Base-by-base conservation (phyloP, 495 filamentous ascomycete genomes). In the Hypoxylon crocopeplum region DNA sequence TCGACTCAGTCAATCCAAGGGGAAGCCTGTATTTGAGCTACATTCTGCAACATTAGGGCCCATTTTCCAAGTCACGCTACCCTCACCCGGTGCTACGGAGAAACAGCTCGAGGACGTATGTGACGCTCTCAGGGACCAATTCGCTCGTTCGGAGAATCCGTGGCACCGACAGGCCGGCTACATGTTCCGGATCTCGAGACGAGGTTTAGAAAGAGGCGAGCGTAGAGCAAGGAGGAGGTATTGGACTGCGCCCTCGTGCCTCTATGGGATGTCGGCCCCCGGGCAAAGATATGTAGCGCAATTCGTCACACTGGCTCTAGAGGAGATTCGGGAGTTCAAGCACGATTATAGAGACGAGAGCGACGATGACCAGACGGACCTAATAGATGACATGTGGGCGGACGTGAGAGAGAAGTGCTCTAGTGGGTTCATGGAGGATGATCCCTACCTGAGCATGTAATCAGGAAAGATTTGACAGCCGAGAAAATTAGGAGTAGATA, bases 301-400 rank as follows among this genome's bases (percentile, higher is more conserved):
- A 40, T 11, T 32, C 6, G 0, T 47, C 7, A n/a, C 29, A 15
- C 41, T 25, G 17, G 30, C 36, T 2, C n/a, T 8, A 1, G 48
- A 44, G 7, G 17, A 24, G 2, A 0, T 58, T 0, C 11, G 11
- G 20, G 48, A 54, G 32, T 5, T 58, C 3, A 13, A n/a, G 0
- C 42, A 41, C 2, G 48, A 39, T 1, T 49, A 36, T 13, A 49
- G 39, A 6, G 59, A 67, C 12, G 22, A 49, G 27, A 59, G 53
- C 27, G 64, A 59, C 3, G 59, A 59, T 20, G 59, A 66, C 21
- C 59, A 50, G 44, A 47, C 42, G 7, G 56, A 30, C 12, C 27
- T 64, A 27, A 37, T 64, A 0, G 10, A 53, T 39, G 53, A 58
- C 0, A 64, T 58, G 53, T 54, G 60, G 60, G 27, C 1, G 1